These are phyloP conservation scores for Lotmaria passim DNA, from an alignment of 208 protist genomes.

Conservation along the genomic window DNA sequence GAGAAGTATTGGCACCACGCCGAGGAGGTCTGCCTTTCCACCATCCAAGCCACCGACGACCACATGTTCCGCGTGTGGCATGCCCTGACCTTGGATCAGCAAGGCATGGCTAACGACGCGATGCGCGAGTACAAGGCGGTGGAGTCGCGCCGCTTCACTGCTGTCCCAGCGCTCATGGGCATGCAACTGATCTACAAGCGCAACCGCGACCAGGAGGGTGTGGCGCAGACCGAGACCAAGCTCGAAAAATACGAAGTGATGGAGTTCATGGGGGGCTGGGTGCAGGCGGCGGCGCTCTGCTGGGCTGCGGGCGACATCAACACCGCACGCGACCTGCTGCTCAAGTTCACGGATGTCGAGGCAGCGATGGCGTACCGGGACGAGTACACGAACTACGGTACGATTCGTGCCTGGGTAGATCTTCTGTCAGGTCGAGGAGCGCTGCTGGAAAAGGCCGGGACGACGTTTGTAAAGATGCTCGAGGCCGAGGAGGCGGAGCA, in stretches of 20 bases:
- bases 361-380: slow-evolving; percentile 59
- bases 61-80: slow-evolving; percentile 88
- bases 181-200: slow-evolving; percentile 76
- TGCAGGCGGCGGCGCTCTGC: slow-evolving; percentile 71
- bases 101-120: slow-evolving; percentile 83
- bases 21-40: slow-evolving; percentile 71
- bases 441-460: slow-evolving; percentile 84
- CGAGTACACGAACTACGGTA: slow-evolving; percentile 81
- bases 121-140: slow-evolving; percentile 83
- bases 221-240: slow-evolving; percentile 56
- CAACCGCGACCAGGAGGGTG: slow-evolving; percentile 70
- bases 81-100: slow-evolving; percentile 69
- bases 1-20: slow-evolving; percentile 87
- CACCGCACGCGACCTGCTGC: slow-evolving; percentile 68
- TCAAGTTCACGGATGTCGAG: slow-evolving; percentile 44
- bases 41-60: slow-evolving; percentile 78
- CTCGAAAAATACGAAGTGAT: slow-evolving; percentile 48
- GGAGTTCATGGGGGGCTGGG: slow-evolving; percentile 54
- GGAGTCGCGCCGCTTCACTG: slow-evolving; percentile 63
- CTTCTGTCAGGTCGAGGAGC: slow-evolving; percentile 79
- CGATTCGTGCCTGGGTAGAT: slow-evolving; percentile 86
- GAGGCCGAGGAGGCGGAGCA: slow-evolving; percentile 47
- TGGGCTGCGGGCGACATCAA: slow-evolving; percentile 72
- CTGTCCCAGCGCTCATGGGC: slow-evolving; percentile 75
- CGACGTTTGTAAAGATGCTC: slow-evolving; percentile 73